Evolutionary conservation across 2,329 filamentous ascomycete genomes (phyloP).

Genomic region (Colletotrichum neosansevieriae): DNA sequence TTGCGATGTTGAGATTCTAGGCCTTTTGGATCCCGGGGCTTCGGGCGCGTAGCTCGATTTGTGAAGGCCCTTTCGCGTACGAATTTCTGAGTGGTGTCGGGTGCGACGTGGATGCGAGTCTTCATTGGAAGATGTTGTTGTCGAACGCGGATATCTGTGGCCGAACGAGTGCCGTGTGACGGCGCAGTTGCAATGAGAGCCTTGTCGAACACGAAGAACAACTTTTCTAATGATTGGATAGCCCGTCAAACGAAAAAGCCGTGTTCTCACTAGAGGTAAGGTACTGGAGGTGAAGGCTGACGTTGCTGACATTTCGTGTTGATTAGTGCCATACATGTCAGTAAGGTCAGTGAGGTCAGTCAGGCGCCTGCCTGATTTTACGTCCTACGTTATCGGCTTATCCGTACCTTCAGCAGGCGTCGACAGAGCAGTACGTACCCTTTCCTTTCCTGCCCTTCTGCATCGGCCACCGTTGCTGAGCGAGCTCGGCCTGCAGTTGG

Average conservation of each 20-base stretch:
- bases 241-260: not conserved
- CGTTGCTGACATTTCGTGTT: not conserved
- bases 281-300: not conserved
- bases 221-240: not conserved
- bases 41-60: not conserved
- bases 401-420: no score
- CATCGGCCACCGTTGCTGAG: not conserved
- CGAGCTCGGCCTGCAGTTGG: not conserved
- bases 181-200: not conserved
- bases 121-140: slow-evolving; percentile 2
- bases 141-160: slow-evolving; percentile 2
- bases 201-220: not conserved
- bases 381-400: no score
- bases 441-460: not conserved
- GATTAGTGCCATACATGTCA: not conserved
- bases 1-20: slow-evolving; percentile 2
- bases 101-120: not conserved
- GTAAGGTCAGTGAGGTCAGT: no score
- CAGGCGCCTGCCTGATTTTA: not conserved
- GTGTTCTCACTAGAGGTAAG: not conserved
- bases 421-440: not conserved
- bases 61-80: no score
- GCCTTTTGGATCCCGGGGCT: not conserved
- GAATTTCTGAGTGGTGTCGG: not conserved
- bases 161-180: slow-evolving; percentile 1